Evolutionary conservation across 202 grass and related monocot species (phyloP), one percentile per base, ranked within the genome.

Genomic region (Dendrocalamus latiflorus): DNA sequence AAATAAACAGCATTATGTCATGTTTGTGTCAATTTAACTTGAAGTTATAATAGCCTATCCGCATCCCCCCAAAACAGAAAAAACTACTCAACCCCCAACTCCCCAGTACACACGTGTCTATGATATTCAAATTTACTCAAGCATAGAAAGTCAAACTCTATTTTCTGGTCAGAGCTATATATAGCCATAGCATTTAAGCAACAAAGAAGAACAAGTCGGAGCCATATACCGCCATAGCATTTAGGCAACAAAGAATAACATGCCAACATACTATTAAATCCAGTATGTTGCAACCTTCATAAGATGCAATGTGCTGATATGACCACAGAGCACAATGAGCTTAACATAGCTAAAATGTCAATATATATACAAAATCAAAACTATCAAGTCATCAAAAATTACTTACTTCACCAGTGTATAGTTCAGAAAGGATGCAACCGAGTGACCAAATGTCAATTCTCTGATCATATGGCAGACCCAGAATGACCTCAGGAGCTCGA

Each of bases 391-490:
- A 73, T 39, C 15, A 82, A 51, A 65, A 18, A 17, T 43, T 68
- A 88, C 91, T 84, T 92, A 96, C 93, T 71, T 99, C 93, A 81
- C 89, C 91, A 74, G 91, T 99, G 74, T 84, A 93, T 28, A 96
- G 76, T 83, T 99, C 97, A 74, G 91, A 86, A 68, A 96, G 90
- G 79, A 99, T 99, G 88, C 93, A 99, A 84, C 97, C 97, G 43
- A 99, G 89, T 63, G 97, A 99, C 93, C 97, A 99, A 81, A 99
- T 89, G 85, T 99, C 97, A 76, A 99, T 94, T 71, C 88, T 99
- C 72, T 92, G 85, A 96, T 96, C 93, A 91, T 96, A 99, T 22
- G 96, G 79, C 28, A 96, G 87, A 42, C 96, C 96, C 45, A 99
- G 81, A 83, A 99, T 99, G 83, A 94, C 93, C 86, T 99, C 96